Conservation (phyloP, 352 stramenopile genomes). For the Phytopythium boreale region DNA sequence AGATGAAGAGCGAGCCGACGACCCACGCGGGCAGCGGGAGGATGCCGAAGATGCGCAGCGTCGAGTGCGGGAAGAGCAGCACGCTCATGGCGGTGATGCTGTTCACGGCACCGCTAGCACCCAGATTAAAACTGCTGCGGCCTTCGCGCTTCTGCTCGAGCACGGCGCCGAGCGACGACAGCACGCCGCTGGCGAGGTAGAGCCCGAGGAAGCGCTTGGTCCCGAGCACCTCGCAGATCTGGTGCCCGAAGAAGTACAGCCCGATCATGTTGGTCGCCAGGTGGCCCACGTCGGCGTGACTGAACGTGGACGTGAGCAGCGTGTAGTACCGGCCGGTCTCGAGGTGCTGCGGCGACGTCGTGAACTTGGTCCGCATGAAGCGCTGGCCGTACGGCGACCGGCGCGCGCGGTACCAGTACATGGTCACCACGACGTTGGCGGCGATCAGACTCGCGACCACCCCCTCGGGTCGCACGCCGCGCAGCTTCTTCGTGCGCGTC, state of each 20-base stretch:
- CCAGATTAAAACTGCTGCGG: constrained; percentile 50
- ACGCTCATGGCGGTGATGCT: constrained; percentile 73
- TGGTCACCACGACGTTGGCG: constrained; percentile 50
- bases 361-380: constrained; percentile 76
- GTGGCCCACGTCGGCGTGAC: constrained; percentile 51
- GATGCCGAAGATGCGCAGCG: constrained; percentile 73
- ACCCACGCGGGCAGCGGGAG: constrained; percentile 75
- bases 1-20: constrained; percentile 67
- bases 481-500: constrained; percentile 16
- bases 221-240: constrained; percentile 68
- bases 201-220: constrained; percentile 65
- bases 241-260: constrained; percentile 71
- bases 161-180: constrained; percentile 60
- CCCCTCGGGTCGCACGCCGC: constrained; percentile 25
- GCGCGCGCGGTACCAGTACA: constrained; percentile 59
- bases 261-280: constrained; percentile 73
- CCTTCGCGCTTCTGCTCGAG: constrained; percentile 51
- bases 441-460: constrained; percentile 55
- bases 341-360: constrained; percentile 67
- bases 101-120: constrained; percentile 77
- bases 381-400: constrained; percentile 31
- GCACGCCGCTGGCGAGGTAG: constrained; percentile 67
- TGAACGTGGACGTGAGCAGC: constrained; percentile 73
- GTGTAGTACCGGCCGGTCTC: constrained; percentile 65
- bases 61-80: constrained; percentile 65